Evolutionary conservation across 345 rosid species (phyloP), one percentile per base, ranked within the genome.

Genomic region (Chamaenerion angustifolium): DNA sequence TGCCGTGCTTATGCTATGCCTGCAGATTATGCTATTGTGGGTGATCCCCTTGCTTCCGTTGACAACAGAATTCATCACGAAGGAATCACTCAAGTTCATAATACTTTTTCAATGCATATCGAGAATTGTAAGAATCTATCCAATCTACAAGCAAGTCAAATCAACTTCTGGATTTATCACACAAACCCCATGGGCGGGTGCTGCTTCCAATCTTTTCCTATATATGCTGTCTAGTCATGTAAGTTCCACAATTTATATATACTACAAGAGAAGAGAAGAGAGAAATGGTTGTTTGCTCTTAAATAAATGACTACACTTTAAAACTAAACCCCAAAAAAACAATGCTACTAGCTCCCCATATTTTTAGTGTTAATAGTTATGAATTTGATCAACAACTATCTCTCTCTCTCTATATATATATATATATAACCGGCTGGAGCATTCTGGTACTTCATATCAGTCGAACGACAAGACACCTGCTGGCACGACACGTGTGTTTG

Each of bases 141-240:
- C 98, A 3, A 59, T 92, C 58, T 82, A 82, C 60, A 82, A 78
- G 60, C 81, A 88, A 76, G 90, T 93, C 11, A 81, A 82, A 0
- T 82, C 83, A 65, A 90, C 86, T 41, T 77, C 95, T 17, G 99
- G 99, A 16, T 77, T 81, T 64, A 83, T 93, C 8, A 79, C 95
- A 0, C 82, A 80, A 66, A 88, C 99, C 53, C 92, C 99, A 27
- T 88, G 99, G 96, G 96, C 95, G 16, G 95, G 99, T 58, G 96
- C 99, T 64, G 95, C 82, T 46, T 84, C 82, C 56, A 87, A 92
- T 69, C 89, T 88, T 44, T 60, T 92, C n/a, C 82, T 92, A 1
- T 92, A 87, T 82, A 88, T 92, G 96, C 81, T 92, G 60, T 94
- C 95, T 56, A 88, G 99, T 70, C 96, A 88, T 66, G 95, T 92